These are phyloP conservation scores for Blastomyces parvus DNA, from an alignment of 2,329 filamentous ascomycete genomes.

Conservation along the genomic window DNA sequence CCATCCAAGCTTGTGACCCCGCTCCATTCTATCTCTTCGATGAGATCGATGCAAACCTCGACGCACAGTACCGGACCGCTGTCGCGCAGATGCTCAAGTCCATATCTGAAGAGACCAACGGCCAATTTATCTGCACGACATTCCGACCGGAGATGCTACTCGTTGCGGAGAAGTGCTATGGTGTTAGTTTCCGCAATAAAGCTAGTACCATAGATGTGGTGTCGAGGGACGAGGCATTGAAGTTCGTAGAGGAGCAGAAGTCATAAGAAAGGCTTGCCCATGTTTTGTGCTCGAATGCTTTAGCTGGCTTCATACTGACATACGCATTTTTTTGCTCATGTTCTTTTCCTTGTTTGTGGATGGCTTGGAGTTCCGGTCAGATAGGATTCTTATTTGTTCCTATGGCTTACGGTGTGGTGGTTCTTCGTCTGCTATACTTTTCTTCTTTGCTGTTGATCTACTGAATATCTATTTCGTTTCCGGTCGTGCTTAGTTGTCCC, in stretches of 20 bases:
- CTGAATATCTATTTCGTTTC: background rate
- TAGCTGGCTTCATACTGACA: constrained; percentile 3
- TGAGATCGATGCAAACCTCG: constrained; percentile 95
- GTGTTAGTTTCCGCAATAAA: constrained; percentile 84
- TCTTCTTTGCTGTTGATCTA: background rate
- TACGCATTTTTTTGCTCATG: background rate
- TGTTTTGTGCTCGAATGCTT: constrained; percentile 2
- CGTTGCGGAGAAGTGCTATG: constrained; percentile 95
- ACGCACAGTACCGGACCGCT: constrained; percentile 94
- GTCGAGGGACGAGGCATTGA: constrained; percentile 72
- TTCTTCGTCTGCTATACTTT: background rate
- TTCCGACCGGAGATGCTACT: constrained; percentile 94
- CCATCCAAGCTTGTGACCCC: constrained; percentile 95
- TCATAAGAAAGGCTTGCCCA: constrained; percentile 18
- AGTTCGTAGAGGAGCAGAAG: constrained; percentile 85
- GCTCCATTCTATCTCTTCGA: constrained; percentile 99
- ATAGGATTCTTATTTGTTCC: background rate
- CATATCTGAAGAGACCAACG: constrained; percentile 52
- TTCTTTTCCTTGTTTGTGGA: background rate
- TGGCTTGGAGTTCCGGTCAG: constrained; percentile 7
- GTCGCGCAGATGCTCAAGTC: constrained; percentile 81
- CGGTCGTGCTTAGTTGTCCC: background rate
- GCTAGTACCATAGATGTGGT: constrained; percentile 91
- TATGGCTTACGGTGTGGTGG: background rate
- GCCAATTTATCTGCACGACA: constrained; percentile 96